Evolutionary conservation across 495 filamentous ascomycete genomes (phyloP), one percentile per base, ranked within the genome.

Genomic region (Podospora comata): DNA sequence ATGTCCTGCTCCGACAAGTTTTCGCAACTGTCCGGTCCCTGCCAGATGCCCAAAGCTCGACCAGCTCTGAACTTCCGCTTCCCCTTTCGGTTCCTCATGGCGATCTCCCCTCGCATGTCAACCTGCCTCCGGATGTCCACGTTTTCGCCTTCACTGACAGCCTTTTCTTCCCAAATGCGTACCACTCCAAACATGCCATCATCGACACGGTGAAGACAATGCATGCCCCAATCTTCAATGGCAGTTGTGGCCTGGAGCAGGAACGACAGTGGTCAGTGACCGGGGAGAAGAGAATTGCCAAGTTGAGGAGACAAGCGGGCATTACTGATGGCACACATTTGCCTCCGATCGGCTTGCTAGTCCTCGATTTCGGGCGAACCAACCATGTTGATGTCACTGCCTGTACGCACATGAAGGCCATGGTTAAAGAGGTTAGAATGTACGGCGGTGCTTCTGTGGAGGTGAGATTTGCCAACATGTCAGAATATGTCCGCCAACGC

Each of bases 101-200:
- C 61, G 55, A 66, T n/a, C 27, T 62, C 4, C 58, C 72, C 4
- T 20, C 69, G 0, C 58, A 48, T 28, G 16, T 79, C 4, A 28
- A 26, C 7, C 61, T 63, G 27, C 78, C 80, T 0, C 67, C 76
- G 4, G 82, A 82, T 66, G 77, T 77, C 32, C 75, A 75, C 13
- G 68, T 84, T 16, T 79, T 83, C 65, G 73, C 68, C 7, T 80
- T 84, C 74, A 69, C 71, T 28, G 80, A 83, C 48, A 76, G 78
- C 9, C 60, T 83, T 53, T 83, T 83, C 75, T 85, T 82, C 69
- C 79, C 79, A 34, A 86, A 85, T 70, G 81, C 82, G 18, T 80
- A 81, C 68, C 75, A 77, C n/a, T 71, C 74, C 58, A 84, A 81
- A 66, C 70, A 72, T 0, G 23, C 70, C 4, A 71, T 81, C 18